Base-by-base conservation (phyloP, 805 yeast species). In the Candida sithepensis region DNA sequence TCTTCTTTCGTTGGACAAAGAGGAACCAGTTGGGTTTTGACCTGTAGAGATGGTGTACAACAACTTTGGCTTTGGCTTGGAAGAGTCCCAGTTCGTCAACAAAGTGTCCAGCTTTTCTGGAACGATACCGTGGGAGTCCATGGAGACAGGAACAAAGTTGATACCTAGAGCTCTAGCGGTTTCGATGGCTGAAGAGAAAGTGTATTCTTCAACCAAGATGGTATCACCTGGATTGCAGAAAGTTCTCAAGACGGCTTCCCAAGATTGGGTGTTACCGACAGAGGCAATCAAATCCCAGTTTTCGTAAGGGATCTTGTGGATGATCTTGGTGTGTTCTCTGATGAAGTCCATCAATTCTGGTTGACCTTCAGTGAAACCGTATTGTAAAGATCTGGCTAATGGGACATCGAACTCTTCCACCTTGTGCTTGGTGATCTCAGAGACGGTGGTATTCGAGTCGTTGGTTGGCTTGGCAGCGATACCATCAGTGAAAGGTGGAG, bases 1-100 rank as follows among this genome's bases (percentile, higher is more conserved):
- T 71, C 97, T 87, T 72, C 98, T 82, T 60, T 88, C 91, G 24
- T 61, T 69, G 30, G 85, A 73, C 59, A 94, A 73, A 21, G 89
- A 85, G 3, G 96, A 83, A 36, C 99, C 99, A 16, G 97, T 91
- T 54, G 99, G 99, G 77, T 92, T 92, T 73, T 94, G 98, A 53
- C 99, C 99, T 8, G 98, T 94, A 56, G 92, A 85, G 59, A 92
- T 88, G 37, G 94, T 84, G 79, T 94, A 94, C 58, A 92, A 74
- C 51, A 92, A 72, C 67, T 85, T 89, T 56, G 98, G 98, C 68
- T 81, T 82, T 49, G 79, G 78, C 37, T 68, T 73, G 23, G 68
- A 58, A 39, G 57, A 46, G 45, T 74, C 77, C 94, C 94, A 89
- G 54, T 75, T 73, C 38, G 71, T 73, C 56, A 88, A 73, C 39